A percentile compares a stretch with the other conserved stretches of the same genome.
These are phyloP conservation scores for Talaromyces sp. DNA, from an alignment of 2,329 filamentous ascomycete genomes.

Conservation along the genomic window DNA sequence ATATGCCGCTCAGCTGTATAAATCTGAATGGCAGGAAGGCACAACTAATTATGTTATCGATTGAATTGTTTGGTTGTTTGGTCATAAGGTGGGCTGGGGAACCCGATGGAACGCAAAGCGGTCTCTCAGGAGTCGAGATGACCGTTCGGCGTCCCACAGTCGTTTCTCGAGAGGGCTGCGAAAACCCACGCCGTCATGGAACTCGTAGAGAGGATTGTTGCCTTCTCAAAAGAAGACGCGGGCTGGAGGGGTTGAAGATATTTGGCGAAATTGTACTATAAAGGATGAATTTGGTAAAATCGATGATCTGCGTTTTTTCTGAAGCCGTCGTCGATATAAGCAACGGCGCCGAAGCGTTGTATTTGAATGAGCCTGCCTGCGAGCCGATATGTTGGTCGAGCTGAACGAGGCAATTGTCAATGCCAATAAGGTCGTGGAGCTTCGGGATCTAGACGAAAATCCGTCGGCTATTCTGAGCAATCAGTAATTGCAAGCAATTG, in stretches of 20 bases:
- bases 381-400: neutral
- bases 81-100: constrained; percentile 39
- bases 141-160: constrained; percentile 51
- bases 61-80: neutral
- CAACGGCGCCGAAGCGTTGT: neutral
- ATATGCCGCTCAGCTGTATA: constrained; percentile 11
- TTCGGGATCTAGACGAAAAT: neutral
- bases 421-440: neutral
- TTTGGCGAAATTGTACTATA: neutral
- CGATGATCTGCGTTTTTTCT: neutral
- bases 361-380: neutral
- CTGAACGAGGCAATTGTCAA: neutral
- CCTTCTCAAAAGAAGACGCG: constrained; percentile 14
- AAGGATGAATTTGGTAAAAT: neutral
- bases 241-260: neutral
- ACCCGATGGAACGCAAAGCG: constrained; percentile 53
- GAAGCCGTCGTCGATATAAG: neutral
- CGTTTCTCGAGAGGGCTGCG: constrained; percentile 37
- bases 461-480: neutral
- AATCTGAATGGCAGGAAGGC: neutral
- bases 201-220: neutral
- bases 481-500: neutral
- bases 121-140: constrained; percentile 48
- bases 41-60: neutral
- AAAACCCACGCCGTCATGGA: constrained; percentile 20